Evolutionary conservation across 2,329 filamentous ascomycete species (phyloP).

Genomic region (Cercospora zeina): DNA sequence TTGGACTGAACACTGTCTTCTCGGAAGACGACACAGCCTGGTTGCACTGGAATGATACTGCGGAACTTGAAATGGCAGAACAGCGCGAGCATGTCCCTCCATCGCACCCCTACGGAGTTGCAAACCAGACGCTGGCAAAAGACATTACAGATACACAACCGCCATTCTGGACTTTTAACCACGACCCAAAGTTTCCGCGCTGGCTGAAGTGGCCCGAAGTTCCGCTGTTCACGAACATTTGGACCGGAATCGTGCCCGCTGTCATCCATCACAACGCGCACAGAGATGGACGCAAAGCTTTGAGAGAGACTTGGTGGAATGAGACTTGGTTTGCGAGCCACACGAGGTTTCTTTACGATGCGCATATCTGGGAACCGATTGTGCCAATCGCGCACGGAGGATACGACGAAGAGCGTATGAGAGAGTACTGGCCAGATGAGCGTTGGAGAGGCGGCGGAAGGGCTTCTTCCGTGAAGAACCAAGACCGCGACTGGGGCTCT

Average conservation of each 20-base stretch:
- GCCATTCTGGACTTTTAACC: constrained; percentile 32
- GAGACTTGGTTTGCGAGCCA: constrained; percentile 30
- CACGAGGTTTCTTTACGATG: constrained; percentile 27
- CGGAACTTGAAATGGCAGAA: constrained; percentile 24
- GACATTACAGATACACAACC: constrained; percentile 31
- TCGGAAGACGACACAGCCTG: constrained; percentile 35
- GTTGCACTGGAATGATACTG: constrained; percentile 27
- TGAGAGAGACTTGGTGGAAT: constrained; percentile 32
- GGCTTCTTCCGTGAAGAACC: constrained; percentile 46
- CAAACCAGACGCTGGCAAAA: constrained; percentile 17
- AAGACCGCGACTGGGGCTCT: constrained; percentile 46
- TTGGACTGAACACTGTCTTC: constrained; percentile 34
- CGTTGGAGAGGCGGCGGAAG: constrained; percentile 51
- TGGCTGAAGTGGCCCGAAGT: constrained; percentile 29
- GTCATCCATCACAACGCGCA: constrained; percentile 35
- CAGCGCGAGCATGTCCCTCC: constrained; percentile 12
- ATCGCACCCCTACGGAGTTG: constrained; percentile 19
- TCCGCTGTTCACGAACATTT: constrained; percentile 33
- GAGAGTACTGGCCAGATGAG: constrained; percentile 47
- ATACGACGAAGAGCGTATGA: constrained; percentile 40
- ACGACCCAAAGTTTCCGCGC: constrained; percentile 27
- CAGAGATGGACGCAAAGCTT: constrained; percentile 24
- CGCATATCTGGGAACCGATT: constrained; percentile 23
- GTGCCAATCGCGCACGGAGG: constrained; percentile 41
- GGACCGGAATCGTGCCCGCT: constrained; percentile 30